phyloP scores from a whole-genome alignment of 1,284 basidiomycete species.

The Wolfiporia cocos region DNA sequence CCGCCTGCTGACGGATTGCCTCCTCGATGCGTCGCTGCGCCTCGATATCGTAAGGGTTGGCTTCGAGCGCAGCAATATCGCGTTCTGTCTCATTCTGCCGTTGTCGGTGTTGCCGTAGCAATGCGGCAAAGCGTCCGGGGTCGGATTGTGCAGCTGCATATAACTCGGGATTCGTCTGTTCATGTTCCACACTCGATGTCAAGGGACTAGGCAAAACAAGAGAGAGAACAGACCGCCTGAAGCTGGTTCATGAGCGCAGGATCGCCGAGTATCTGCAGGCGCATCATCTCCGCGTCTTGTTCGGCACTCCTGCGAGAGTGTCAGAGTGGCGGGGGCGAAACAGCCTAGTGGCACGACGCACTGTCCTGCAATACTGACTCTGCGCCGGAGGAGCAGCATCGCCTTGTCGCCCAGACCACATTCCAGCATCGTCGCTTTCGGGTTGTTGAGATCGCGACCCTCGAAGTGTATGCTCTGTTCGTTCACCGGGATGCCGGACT shows the following conservation, averaged over 20 bases:
- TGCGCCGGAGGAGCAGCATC: conserved; percentile 64
- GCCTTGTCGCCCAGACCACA: conserved; percentile 58
- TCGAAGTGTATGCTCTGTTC: conserved; percentile 71
- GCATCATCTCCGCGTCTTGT: conserved; percentile 86
- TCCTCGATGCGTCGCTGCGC: conserved; percentile 94
- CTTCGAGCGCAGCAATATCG: conserved; percentile 69
- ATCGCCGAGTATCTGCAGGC: conserved; percentile 82
- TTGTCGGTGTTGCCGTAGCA: conserved; percentile 60
- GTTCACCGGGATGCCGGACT: conserved; percentile 61
- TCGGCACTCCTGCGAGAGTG: conserved; percentile 42
- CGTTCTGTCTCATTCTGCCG: conserved; percentile 51
- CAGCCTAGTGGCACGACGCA: conserved; percentile 27
- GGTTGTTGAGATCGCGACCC: conserved; percentile 55
- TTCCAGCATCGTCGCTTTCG: conserved; percentile 59
- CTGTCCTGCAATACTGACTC: conserved; percentile 56
- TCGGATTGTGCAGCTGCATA: conserved; percentile 66
- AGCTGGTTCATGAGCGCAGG: conserved; percentile 76
- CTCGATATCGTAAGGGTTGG: conserved; percentile 88
- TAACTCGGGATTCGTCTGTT: conserved; percentile 73
- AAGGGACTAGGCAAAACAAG: conserved; percentile 1
- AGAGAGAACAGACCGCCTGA: conserved; percentile 45
- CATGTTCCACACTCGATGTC: neutral
- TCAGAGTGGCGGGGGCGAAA: neutral
- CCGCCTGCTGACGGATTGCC: conserved; percentile 84
- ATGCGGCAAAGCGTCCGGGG: conserved; percentile 68